Conservation (phyloP, 2,329 filamentous ascomycete genomes). For the Fusarium armeniacum region DNA sequence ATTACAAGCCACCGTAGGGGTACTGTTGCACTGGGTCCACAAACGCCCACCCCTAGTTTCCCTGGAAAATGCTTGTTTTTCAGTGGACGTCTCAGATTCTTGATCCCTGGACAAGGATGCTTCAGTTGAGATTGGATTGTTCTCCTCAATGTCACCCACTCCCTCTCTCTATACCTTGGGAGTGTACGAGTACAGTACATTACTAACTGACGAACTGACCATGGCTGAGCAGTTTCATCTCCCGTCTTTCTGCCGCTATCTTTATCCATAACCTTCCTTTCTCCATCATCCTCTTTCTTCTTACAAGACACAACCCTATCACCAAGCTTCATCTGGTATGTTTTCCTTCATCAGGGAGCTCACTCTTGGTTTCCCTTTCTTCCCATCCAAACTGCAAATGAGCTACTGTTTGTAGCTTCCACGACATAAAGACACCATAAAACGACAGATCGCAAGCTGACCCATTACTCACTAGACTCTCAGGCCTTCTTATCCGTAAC, state of each 20-base stretch:
- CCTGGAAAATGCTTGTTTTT: slow-evolving; percentile 40
- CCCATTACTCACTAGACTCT: slow-evolving; percentile 4
- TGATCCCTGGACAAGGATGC: slow-evolving; percentile 35
- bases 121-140: slow-evolving; percentile 40
- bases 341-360: neutral
- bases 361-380: neutral
- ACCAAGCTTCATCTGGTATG: slow-evolving; percentile 29
- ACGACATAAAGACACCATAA: neutral
- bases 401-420: slow-evolving; percentile 8
- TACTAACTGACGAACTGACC: slow-evolving; percentile 22
- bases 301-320: slow-evolving; percentile 5
- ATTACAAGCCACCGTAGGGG: neutral
- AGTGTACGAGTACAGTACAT: slow-evolving; percentile 1
- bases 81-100: slow-evolving; percentile 36
- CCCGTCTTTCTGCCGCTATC: slow-evolving; percentile 21
- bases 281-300: slow-evolving; percentile 9
- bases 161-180: neutral
- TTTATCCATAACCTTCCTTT: slow-evolving; percentile 22
- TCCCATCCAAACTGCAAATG: neutral
- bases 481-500: neutral
- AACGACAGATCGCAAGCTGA: slow-evolving; percentile 30
- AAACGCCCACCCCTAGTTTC: slow-evolving; percentile 27
- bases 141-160: slow-evolving; percentile 33
- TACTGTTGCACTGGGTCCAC: slow-evolving; percentile 21
- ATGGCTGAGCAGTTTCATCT: slow-evolving; percentile 40